Evolutionary conservation across 2,329 filamentous ascomycete species (phyloP).

Genomic region (Hymenoscyphus fraxineus): DNA sequence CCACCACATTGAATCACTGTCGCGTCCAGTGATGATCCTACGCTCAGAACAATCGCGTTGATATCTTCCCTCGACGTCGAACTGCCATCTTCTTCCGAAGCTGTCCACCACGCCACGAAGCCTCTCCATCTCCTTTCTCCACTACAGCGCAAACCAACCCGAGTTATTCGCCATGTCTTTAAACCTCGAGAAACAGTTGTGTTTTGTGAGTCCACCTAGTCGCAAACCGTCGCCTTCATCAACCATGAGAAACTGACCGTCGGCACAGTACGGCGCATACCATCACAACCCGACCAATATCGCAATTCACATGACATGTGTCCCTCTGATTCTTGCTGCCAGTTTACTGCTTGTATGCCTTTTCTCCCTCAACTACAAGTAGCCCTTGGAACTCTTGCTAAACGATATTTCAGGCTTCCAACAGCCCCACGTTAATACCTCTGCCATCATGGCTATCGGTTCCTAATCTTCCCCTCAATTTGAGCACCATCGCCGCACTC

Average conservation of each 20-base stretch:
- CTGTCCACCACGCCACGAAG: background rate
- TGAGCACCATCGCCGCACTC: slow-evolving; percentile 60
- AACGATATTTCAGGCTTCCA: slow-evolving; percentile 48
- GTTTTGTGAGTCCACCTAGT: slow-evolving; percentile 60
- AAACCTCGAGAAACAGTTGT: slow-evolving; percentile 76
- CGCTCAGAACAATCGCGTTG: slow-evolving; percentile 15
- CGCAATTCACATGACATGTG: slow-evolving; percentile 74
- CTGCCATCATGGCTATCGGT: slow-evolving; percentile 64
- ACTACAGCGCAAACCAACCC: background rate
- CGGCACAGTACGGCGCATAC: slow-evolving; percentile 72
- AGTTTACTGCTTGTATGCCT: slow-evolving; percentile 64
- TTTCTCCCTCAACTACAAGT: slow-evolving; percentile 3
- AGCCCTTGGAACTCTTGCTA: slow-evolving; percentile 25
- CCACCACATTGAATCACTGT: slow-evolving; percentile 2
- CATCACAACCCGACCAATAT: slow-evolving; percentile 76
- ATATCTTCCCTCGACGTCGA: slow-evolving; percentile 6
- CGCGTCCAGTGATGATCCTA: slow-evolving; percentile 18
- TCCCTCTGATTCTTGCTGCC: slow-evolving; percentile 70
- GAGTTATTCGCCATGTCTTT: slow-evolving; percentile 52
- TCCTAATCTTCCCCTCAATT: slow-evolving; percentile 63
- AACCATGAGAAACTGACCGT: slow-evolving; percentile 14
- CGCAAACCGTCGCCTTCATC: background rate
- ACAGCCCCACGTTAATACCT: slow-evolving; percentile 59
- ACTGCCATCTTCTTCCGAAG: background rate
- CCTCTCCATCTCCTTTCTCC: background rate